Percentiles rank a stretch among this genome's conserved stretches.
Conservation (phyloP, 2,329 filamentous ascomycete genomes). For the Chaetomiaceae sp. region DNA sequence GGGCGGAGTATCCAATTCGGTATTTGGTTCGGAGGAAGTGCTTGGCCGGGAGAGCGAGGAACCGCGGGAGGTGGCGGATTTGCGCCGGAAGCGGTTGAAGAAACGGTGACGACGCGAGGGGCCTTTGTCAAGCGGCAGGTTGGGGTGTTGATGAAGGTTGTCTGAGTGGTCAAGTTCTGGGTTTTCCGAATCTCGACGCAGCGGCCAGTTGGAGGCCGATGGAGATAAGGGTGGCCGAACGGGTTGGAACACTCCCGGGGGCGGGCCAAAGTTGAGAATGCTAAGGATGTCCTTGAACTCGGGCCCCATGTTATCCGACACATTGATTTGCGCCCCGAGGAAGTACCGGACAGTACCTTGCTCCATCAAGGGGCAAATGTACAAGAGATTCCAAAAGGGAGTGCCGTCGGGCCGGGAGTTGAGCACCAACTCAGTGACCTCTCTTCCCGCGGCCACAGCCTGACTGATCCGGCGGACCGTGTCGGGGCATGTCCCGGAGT, state of each 20-base stretch:
- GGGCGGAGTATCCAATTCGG: neutral
- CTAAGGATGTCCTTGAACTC: constrained; percentile 43
- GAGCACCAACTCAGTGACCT: constrained; percentile 40
- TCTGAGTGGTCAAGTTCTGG: neutral
- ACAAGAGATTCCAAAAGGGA: constrained; percentile 52
- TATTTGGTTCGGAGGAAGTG: neutral
- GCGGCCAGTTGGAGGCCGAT: neutral
- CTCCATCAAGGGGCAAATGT: constrained; percentile 46
- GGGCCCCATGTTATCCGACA: constrained; percentile 47
- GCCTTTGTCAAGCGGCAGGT: neutral
- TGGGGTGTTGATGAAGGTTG: neutral
- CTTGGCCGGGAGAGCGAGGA: constrained; percentile 2
- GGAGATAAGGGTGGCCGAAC: neutral
- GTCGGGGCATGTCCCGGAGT: constrained; percentile 33
- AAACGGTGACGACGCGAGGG: constrained; percentile 15
- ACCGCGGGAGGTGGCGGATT: neutral
- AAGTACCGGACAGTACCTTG: constrained; percentile 45
- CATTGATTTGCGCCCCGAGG: constrained; percentile 52
- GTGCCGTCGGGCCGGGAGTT: constrained; percentile 45
- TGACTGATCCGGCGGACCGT: constrained; percentile 34
- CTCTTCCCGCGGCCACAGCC: constrained; percentile 33
- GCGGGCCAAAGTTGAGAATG: constrained; percentile 38
- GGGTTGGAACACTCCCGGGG: constrained; percentile 27
- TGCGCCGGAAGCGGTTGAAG: constrained; percentile 15
- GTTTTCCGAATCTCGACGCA: neutral